These are phyloP conservation scores for Ambrosiella beaveri DNA, from an alignment of 2,329 filamentous ascomycete genomes.

Conservation along the genomic window DNA sequence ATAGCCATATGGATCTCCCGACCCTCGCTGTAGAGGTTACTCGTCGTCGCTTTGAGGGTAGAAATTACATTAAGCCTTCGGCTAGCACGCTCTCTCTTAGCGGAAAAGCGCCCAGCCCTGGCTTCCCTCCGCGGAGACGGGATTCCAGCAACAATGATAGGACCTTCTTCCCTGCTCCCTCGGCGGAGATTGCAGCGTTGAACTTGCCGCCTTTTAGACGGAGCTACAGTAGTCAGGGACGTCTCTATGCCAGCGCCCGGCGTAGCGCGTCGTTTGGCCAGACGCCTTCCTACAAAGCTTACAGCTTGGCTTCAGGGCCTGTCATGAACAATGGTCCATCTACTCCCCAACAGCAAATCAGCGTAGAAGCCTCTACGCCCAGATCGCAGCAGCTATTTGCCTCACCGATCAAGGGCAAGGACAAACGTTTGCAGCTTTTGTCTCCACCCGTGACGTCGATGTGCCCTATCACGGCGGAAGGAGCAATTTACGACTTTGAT, in stretches of 20 bases:
- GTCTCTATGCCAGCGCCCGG: not conserved
- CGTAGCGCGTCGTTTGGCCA: not conserved
- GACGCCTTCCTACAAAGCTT: constrained; percentile 2
- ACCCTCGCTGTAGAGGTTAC: constrained; percentile 9
- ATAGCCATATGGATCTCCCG: constrained; percentile 9
- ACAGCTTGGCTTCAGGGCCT: not conserved
- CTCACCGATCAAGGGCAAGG: constrained; percentile 2
- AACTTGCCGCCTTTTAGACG: constrained; percentile 5
- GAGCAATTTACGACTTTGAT: constrained; percentile 27
- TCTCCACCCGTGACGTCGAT: constrained; percentile 16
- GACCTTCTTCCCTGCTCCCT: not conserved
- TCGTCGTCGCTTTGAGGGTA: constrained; percentile 4
- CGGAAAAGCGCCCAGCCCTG: not conserved
- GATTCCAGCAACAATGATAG: constrained; percentile 5
- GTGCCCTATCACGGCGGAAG: constrained; percentile 26
- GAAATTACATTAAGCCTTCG: constrained; percentile 1
- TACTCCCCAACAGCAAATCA: not conserved
- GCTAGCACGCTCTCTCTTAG: constrained; percentile 1
- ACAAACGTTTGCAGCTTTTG: not conserved
- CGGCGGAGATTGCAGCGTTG: constrained; percentile 2
- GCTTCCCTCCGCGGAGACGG: constrained; percentile 9
- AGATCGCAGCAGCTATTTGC: constrained; percentile 3
- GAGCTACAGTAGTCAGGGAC: constrained; percentile 7
- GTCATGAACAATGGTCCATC: not conserved
- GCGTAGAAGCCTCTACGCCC: not conserved